A percentile compares a stretch with the other conserved stretches of the same genome.
phyloP scores from a whole-genome alignment of 192 early-diverging fungal species.

The Spinellus fusiger region DNA sequence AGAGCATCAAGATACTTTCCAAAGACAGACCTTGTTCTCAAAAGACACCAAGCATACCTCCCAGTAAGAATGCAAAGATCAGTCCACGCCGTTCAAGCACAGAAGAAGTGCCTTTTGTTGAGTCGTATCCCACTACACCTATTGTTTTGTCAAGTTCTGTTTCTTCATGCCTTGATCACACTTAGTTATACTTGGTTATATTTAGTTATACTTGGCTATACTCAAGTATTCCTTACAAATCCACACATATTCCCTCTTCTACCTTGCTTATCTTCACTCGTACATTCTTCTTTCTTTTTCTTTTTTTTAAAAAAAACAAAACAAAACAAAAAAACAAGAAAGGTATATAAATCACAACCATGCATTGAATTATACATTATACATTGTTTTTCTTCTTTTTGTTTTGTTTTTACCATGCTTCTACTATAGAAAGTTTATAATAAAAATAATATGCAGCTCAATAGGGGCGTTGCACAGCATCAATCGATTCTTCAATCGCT shows the following conservation, averaged over 20 bases:
- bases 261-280: background rate
- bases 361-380: too few species aligned
- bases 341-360: too few species aligned
- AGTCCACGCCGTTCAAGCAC: background rate
- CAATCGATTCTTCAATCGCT: too few species aligned
- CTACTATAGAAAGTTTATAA: background rate
- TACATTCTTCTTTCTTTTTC: background rate
- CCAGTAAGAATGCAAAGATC: background rate
- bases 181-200: background rate
- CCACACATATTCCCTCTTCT: background rate
- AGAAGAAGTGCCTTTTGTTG: constrained; percentile 1
- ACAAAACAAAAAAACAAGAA: background rate
- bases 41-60: background rate
- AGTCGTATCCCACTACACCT: background rate
- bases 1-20: constrained; percentile 1
- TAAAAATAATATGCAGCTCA: background rate
- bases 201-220: background rate
- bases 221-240: background rate
- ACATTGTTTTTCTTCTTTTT: background rate
- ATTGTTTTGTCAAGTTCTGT: background rate
- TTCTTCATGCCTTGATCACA: constrained; percentile 1
- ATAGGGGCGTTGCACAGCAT: too few species aligned
- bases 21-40: background rate
- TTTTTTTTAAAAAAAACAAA: background rate
- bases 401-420: background rate